These are phyloP conservation scores for Selaginella tamariscina DNA, from an alignment of 75 land plant species.

Conservation along the genomic window DNA sequence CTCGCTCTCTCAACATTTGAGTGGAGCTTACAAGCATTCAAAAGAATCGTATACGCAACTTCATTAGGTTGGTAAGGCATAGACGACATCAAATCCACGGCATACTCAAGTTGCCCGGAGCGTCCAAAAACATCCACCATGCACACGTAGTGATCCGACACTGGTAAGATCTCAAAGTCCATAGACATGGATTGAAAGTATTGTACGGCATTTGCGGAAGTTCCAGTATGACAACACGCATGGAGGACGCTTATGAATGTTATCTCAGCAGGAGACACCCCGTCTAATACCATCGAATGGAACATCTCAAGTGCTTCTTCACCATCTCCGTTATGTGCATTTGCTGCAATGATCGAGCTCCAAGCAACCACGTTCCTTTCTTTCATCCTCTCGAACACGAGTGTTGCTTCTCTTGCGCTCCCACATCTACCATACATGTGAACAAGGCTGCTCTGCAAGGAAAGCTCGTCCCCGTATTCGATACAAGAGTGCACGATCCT, in stretches of 20 bases:
- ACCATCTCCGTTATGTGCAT: not conserved
- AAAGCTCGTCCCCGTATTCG: not conserved
- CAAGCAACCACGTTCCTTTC: conserved; percentile 4
- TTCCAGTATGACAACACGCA: not conserved
- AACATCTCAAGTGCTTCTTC: not conserved
- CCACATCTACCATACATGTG: not conserved
- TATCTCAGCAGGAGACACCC: not conserved
- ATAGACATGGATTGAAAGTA: not conserved
- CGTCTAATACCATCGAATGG: not conserved
- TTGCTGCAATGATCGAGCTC: conserved; percentile 2
- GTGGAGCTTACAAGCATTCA: not conserved
- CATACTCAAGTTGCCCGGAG: not conserved
- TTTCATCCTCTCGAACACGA: conserved; percentile 1
- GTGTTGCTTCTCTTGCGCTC: not conserved
- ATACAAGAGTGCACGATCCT: not conserved
- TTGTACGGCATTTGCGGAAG: not conserved
- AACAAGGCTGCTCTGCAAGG: not conserved
- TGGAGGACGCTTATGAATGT: conserved; percentile 1
- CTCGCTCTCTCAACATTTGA: not conserved
- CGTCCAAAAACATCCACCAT: not conserved
- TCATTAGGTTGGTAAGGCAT: not conserved
- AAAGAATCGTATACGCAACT: not conserved
- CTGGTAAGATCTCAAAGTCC: not conserved
- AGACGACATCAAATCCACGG: not conserved
- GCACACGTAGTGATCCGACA: not conserved